Evolutionary conservation across 345 rosid species (phyloP), one percentile per base, ranked within the genome.

Genomic region (Hypericum androsaemum): DNA sequence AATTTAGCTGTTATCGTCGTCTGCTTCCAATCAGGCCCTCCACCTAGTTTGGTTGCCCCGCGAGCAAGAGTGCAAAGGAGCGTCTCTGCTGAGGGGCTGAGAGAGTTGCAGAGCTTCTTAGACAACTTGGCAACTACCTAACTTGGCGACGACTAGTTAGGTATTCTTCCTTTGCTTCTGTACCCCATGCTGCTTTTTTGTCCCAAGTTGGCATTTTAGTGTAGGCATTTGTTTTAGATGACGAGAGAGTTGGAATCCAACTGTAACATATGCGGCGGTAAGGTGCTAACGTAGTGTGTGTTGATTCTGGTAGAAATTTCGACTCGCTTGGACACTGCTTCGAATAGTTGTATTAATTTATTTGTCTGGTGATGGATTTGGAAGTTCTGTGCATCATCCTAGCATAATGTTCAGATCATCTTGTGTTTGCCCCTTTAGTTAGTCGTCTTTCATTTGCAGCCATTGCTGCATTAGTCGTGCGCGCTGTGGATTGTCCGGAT

Each of bases 51-150:
- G 75, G 60, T 79, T 47, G 77, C 81, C 12, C 92, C 92, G 3
- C 73, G 89, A 9, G 6, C 65, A 16, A 74, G 94, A 43, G 94
- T 79, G 58, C 88, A 70, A 0, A 57, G 87, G 53, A 88, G 95
- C 74, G 74, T 88, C 68, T 88, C 92, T 6, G 87, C 81, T 0
- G 83, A 81, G 57, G 86, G 86, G n/a, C 61, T 86, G 69, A 80
- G 77, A 66, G 86, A 67, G 69, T 8, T 89, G 68, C 95, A 89
- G 60, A 78, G 86, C 71, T 65, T 53, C 71, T 69, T 89, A 78
- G 72, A 89, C 72, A 68, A 63, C 62, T 71, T 74, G 59, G 80
- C 63, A 10, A 61, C 52, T 44, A 22, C 32, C 32, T 74, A 64
- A 78, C 62, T 60, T 63, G 46, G 41, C 43, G 58, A 50, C 32